phyloP scores from a whole-genome alignment of 768 basidiomycete species.

The Amanita muscaria region DNA sequence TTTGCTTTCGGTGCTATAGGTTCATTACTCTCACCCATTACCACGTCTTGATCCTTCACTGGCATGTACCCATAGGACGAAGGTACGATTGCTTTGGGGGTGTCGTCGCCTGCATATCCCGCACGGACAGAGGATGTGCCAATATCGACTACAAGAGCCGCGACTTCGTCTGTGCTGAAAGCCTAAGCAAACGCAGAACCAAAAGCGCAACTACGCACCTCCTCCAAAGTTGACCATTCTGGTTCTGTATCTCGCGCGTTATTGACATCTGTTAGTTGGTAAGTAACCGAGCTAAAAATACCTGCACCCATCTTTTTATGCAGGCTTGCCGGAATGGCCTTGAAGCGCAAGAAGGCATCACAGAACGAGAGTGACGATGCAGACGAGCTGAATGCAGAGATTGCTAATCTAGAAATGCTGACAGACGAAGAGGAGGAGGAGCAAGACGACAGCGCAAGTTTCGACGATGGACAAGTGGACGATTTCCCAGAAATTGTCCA shows the following conservation, averaged over 20 bases:
- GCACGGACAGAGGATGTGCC: constrained; percentile 85
- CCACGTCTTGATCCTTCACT: constrained; percentile 39
- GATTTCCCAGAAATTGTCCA: constrained; percentile 65
- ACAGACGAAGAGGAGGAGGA: constrained; percentile 66
- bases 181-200: constrained; percentile 2
- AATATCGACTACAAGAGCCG: constrained; percentile 92
- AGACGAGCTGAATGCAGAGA: constrained; percentile 11
- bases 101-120: constrained; percentile 96
- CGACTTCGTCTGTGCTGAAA: constrained; percentile 74
- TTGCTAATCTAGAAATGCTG: constrained; percentile 50
- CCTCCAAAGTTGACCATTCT: constrained; percentile 85
- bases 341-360: constrained; percentile 1
- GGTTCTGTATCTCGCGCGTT: constrained; percentile 9
- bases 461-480: constrained; percentile 55
- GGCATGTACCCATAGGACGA: constrained; percentile 77
- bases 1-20: constrained; percentile 36
- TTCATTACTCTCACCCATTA: constrained; percentile 40
- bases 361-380: constrained; percentile 24
- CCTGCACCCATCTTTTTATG: too few species aligned
- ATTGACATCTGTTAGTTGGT: constrained; percentile 20
- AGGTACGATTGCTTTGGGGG: constrained; percentile 87
- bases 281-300: constrained; percentile 19
- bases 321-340: constrained; percentile 21
- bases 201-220: constrained; percentile 37
- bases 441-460: constrained; percentile 49